phyloP scores from a whole-genome alignment of 768 basidiomycete species.

The Calocybe cyanea region DNA sequence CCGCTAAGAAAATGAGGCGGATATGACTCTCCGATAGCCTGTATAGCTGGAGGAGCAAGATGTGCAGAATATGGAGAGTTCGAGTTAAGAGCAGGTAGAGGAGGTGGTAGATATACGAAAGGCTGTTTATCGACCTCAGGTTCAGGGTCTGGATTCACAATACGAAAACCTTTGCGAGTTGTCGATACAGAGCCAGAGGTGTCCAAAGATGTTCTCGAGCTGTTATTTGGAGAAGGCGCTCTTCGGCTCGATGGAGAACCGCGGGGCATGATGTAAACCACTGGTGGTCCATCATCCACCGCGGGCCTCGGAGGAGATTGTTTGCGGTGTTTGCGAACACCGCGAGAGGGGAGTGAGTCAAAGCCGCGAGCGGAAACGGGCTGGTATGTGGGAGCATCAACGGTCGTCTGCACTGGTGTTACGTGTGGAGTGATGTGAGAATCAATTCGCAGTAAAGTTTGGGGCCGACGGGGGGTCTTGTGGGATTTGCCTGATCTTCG shows the following conservation, averaged over 20 bases:
- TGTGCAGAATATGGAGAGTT: constrained; percentile 14
- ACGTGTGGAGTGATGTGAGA: not conserved
- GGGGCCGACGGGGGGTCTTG: constrained; percentile 3
- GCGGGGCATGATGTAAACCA: constrained; percentile 31
- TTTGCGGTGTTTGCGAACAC: constrained; percentile 1
- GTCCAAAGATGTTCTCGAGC: constrained; percentile 12
- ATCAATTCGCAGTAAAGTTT: not conserved
- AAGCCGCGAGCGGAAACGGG: not conserved
- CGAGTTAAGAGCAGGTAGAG: constrained; percentile 12
- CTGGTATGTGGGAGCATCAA: constrained; percentile 1
- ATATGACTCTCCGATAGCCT: constrained; percentile 5
- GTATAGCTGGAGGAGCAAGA: constrained; percentile 12
- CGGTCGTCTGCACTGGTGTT: constrained; percentile 1
- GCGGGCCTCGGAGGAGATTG: constrained; percentile 3
- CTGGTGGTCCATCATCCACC: constrained; percentile 22
- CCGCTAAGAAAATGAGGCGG: not conserved
- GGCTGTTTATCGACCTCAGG: constrained; percentile 13
- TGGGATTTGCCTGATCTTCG: constrained; percentile 7
- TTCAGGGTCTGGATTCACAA: constrained; percentile 29
- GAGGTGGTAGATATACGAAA: constrained; percentile 19
- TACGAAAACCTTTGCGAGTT: constrained; percentile 22
- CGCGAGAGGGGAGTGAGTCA: not conserved
- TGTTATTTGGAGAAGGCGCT: constrained; percentile 7
- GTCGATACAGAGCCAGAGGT: constrained; percentile 14
- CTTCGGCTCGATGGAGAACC: constrained; percentile 17